Evolutionary conservation across 306 rosid genomes (phyloP).

Genomic region (Glycyrrhiza uralensis): DNA sequence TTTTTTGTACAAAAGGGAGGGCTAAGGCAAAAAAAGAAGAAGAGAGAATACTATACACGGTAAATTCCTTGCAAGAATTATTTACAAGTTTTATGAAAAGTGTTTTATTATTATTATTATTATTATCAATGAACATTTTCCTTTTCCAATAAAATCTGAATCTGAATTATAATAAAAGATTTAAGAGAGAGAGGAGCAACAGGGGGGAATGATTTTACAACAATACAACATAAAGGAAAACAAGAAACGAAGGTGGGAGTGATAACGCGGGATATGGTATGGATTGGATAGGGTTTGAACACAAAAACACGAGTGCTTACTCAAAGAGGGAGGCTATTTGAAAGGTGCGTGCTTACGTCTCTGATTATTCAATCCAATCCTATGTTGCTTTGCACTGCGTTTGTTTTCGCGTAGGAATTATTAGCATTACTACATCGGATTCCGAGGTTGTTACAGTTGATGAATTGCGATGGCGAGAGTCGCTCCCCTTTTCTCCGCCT

Average conservation of each 20-base stretch:
- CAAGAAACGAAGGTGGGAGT: neutral
- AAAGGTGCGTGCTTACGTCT: neutral
- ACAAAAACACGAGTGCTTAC: neutral
- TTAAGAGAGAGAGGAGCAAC: no score
- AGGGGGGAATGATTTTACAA: no score
- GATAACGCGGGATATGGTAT: neutral
- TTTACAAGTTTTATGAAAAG: no score
- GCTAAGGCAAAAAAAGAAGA: no score
- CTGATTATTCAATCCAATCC: neutral
- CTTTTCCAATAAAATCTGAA: no score
- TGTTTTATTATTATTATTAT: no score
- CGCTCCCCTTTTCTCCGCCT: constrained; percentile 43
- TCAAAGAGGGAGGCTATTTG: neutral
- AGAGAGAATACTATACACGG: no score
- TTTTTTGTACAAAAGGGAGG: no score
- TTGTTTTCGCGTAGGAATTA: neutral
- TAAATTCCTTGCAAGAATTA: no score
- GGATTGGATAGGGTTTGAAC: constrained; percentile 1
- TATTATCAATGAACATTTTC: no score
- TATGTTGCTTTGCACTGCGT: neutral
- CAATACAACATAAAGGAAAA: neutral
- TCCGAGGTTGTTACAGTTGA: neutral
- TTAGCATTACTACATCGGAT: neutral
- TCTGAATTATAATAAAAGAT: no score
- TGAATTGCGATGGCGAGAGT: constrained; percentile 29